These are phyloP conservation scores for Cladosporium sp. DNA, from an alignment of 2,329 filamentous ascomycete species.

Conservation along the genomic window DNA sequence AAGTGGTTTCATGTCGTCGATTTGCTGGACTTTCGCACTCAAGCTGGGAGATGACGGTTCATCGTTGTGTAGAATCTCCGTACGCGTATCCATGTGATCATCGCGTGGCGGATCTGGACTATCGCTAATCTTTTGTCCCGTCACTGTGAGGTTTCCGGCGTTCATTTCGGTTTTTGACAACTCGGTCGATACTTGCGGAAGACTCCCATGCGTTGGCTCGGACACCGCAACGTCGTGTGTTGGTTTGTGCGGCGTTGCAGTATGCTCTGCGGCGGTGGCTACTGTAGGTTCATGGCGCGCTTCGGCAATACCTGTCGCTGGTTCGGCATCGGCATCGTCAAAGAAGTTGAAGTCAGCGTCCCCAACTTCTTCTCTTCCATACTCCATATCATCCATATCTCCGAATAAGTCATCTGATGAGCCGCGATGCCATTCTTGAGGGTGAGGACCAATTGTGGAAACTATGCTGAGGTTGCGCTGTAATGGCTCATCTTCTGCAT, in stretches of 20 bases:
- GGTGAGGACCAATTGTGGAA: slow-evolving; percentile 13
- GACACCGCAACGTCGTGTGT: neutral
- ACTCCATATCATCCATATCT: slow-evolving; percentile 66
- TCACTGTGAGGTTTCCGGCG: neutral
- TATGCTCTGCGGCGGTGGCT: neutral
- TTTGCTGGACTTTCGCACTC: neutral
- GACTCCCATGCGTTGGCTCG: neutral
- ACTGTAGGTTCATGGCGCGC: neutral
- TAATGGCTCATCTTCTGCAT: neutral
- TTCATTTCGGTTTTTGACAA: neutral
- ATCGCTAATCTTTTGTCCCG: neutral
- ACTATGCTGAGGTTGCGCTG: slow-evolving; percentile 52
- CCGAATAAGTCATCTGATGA: slow-evolving; percentile 60
- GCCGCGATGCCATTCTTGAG: slow-evolving; percentile 29
- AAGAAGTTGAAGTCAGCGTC: slow-evolving; percentile 84
- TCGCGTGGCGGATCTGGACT: neutral
- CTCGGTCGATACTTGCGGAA: neutral
- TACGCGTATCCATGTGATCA: neutral
- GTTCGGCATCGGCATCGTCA: slow-evolving; percentile 51
- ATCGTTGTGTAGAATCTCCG: neutral
- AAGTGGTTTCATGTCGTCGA: slow-evolving; percentile 20
- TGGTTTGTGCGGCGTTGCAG: neutral
- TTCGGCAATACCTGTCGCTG: neutral
- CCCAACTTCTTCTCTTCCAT: slow-evolving; percentile 69
- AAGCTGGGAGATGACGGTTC: neutral